A percentile compares a stretch with the other conserved stretches of the same genome.
These are phyloP conservation scores for Solanum habrochaites DNA, from an alignment of 257 asterid species.

Conservation along the genomic window DNA sequence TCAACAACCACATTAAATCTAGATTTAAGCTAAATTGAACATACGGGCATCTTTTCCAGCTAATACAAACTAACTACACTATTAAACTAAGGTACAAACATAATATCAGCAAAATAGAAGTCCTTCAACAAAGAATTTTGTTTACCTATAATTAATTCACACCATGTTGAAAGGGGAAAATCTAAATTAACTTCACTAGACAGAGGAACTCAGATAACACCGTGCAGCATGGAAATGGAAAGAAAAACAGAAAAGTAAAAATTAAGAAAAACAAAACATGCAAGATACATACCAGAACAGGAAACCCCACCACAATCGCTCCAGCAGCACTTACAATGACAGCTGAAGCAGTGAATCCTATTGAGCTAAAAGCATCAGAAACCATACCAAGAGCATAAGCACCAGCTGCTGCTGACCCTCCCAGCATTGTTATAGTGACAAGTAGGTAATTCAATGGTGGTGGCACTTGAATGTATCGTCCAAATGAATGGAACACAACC, in stretches of 20 bases:
- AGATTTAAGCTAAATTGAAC: background rate
- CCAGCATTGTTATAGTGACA: slow-evolving; percentile 81
- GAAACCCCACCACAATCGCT: slow-evolving; percentile 87
- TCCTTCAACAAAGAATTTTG: background rate
- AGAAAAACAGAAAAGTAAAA: background rate
- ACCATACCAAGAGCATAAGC: slow-evolving; percentile 79
- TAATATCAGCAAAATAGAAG: background rate
- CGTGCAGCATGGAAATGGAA: background rate
- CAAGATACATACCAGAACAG: slow-evolving; percentile 52
- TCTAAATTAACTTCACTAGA: background rate
- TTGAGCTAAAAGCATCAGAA: slow-evolving; percentile 72
- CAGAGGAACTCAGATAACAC: background rate
- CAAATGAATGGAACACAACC: slow-evolving; percentile 94
- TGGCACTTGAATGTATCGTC: slow-evolving; percentile 94
- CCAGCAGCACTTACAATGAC: slow-evolving; percentile 84
- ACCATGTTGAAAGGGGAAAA: background rate
- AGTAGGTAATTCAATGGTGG: slow-evolving; percentile 82
- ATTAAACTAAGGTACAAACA: background rate
- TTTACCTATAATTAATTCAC: background rate
- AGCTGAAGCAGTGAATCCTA: slow-evolving; percentile 57
- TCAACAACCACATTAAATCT: background rate
- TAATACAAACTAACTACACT: background rate
- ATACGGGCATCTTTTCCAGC: background rate
- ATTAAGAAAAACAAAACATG: background rate
- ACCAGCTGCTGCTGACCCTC: slow-evolving; percentile 83